Conservation (phyloP, 2,329 filamentous ascomycete species). For the Claviceps humidiphila region DNA sequence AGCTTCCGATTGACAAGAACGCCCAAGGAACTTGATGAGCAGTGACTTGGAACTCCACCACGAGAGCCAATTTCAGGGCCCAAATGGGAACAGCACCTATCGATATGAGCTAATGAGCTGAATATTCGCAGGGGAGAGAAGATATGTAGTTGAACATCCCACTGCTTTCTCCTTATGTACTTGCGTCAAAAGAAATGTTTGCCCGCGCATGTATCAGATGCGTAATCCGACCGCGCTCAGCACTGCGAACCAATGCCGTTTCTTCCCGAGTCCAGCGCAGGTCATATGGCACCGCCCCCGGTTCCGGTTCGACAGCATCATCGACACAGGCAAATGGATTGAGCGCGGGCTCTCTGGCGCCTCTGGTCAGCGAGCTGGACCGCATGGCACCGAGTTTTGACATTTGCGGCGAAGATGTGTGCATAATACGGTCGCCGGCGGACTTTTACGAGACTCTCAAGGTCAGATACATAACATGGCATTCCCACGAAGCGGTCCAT, state of each 20-base stretch:
- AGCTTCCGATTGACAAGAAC: neutral
- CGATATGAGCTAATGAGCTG: no score
- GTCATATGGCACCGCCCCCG: constrained; percentile 24
- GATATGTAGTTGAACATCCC: no score
- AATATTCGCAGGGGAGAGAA: no score
- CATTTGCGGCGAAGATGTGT: constrained; percentile 66
- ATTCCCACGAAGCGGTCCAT: neutral
- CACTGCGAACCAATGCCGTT: constrained; percentile 2
- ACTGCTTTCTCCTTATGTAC: no score
- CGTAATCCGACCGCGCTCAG: constrained; percentile 12
- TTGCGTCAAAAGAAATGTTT: constrained; percentile 15
- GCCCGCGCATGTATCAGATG: constrained; percentile 22
- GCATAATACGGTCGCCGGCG: constrained; percentile 64
- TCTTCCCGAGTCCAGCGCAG: constrained; percentile 24
- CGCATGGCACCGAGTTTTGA: constrained; percentile 84
- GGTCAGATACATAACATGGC: constrained; percentile 30
- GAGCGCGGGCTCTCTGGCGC: constrained; percentile 29
- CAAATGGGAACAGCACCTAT: no score
- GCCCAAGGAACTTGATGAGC: neutral
- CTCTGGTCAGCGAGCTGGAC: constrained; percentile 62
- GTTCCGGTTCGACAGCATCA: constrained; percentile 17
- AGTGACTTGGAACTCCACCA: neutral
- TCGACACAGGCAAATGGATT: constrained; percentile 13
- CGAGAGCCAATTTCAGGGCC: no score
- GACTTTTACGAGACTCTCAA: constrained; percentile 89